Conservation (phyloP, 768 basidiomycete species). For the Boletus sensibilis region DNA sequence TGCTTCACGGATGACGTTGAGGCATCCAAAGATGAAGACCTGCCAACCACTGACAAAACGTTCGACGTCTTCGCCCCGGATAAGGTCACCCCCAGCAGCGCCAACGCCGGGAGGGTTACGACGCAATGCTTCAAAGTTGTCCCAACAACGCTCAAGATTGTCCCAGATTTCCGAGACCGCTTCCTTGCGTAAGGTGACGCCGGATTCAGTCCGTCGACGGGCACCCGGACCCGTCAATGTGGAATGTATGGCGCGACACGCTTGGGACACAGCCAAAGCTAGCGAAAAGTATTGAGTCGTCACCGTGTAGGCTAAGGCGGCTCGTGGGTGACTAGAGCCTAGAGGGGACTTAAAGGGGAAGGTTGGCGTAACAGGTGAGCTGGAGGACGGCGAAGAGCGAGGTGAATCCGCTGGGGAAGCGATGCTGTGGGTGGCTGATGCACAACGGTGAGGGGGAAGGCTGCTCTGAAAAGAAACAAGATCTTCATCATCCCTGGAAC, state of each 20-base stretch:
- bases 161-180: constrained; percentile 82
- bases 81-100: constrained; percentile 29
- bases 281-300: constrained; percentile 62
- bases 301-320: constrained; percentile 48
- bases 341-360: constrained; percentile 26
- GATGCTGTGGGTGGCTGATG: constrained; percentile 26
- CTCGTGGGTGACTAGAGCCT: constrained; percentile 30
- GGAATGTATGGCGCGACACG: constrained; percentile 76
- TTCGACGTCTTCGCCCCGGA: constrained; percentile 53
- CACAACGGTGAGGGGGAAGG: constrained; percentile 43
- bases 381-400: constrained; percentile 32
- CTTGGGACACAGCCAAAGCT: constrained; percentile 70
- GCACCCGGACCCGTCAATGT: constrained; percentile 80
- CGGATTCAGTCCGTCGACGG: constrained; percentile 50
- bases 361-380: constrained; percentile 21
- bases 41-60: constrained; percentile 85
- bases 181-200: constrained; percentile 55
- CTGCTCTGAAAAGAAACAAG: constrained; percentile 68
- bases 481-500: constrained; percentile 68
- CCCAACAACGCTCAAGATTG: constrained; percentile 77
- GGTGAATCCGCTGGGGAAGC: constrained; percentile 37
- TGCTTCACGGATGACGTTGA: constrained; percentile 84
- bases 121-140: constrained; percentile 71
- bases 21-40: constrained; percentile 89
- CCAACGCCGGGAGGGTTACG: constrained; percentile 44